Evolutionary conservation across 1,139 yeast genomes (phyloP), one percentile per base, ranked within the genome.

Genomic region (Pichia sp.): DNA sequence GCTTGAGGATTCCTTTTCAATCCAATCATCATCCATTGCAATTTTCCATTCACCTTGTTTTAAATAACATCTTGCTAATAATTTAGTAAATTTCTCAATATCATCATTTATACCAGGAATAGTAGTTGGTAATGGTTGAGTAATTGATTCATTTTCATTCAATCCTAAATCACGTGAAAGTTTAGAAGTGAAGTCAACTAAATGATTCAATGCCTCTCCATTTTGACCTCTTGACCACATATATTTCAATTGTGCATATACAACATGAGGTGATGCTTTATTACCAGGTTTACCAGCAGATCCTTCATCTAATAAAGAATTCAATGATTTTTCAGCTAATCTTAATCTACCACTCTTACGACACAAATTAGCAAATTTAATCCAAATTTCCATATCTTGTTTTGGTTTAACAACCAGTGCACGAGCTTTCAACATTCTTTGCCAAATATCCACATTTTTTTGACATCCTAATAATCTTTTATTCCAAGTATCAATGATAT

Each of bases 1-100:
- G 35, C 82, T 86, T 3, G 85, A 77, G 0, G 88, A 79, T 50
- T 84, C 95, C 30, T 69, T 72, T 16, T 79, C 74, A 55, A 88
- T 74, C 95, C 96, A 89, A 47, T 77, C 76, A 40, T 71, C 74
- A 47, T 81, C 80, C 52, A 89, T 65, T 1, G 86, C 82, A 45
- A 88, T 85, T 55, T 88, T 93, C 99, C 99, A 93, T 62, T 91
- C 96, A 52, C 98, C 98, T 65, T 91, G 98, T 56, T 91, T 93
- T 62, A 91, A 71, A 66, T 89, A 93, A 56, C 98, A 93, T 53
- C 97, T 74, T 0, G 98, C 96, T 36, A 93, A 68, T 26, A 93
- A 67, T 52, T 76, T 82, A n/a, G 96, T 88, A 54, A 86, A 85
- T 48, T 83, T 89, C 50, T 80, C 84, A 31, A 83, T 85, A 53